phyloP scores from a whole-genome alignment of 2,329 filamentous ascomycete species.

The Trichoderma sp. region DNA sequence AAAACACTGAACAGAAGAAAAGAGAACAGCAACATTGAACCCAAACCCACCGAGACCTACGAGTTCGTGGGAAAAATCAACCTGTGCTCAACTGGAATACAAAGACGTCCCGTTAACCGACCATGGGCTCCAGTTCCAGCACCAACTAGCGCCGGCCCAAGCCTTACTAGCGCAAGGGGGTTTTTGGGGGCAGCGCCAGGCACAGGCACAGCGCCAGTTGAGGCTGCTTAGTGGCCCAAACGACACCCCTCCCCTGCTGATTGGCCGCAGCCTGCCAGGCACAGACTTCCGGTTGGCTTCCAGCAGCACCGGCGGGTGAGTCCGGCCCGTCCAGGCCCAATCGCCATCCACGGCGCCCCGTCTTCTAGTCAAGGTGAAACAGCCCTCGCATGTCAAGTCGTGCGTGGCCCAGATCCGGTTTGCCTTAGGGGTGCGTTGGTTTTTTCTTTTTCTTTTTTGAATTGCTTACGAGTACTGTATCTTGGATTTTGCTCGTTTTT shows the following conservation, averaged over 20 bases:
- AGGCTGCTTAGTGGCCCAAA: background rate
- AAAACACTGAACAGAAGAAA: background rate
- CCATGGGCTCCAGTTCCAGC: conserved; percentile 1
- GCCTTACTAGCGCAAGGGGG: conserved; percentile 12
- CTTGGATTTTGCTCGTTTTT: too few relatives aligned
- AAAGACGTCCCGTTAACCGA: conserved; percentile 4
- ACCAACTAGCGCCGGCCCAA: conserved; percentile 11
- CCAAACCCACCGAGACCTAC: background rate
- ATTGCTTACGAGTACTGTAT: background rate
- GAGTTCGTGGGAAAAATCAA: background rate
- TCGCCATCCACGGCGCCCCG: conserved; percentile 8
- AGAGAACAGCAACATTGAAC: background rate
- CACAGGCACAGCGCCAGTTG: conserved; percentile 14
- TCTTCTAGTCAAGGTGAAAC: conserved; percentile 19
- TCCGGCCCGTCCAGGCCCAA: conserved; percentile 17
- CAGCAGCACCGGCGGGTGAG: background rate
- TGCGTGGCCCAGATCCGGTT: background rate
- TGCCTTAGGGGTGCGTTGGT: background rate
- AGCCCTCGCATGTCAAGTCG: conserved; percentile 10
- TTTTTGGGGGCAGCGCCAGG: background rate
- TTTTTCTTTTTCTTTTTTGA: background rate
- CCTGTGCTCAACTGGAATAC: background rate
- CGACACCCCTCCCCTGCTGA: background rate
- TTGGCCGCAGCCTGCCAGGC: conserved; percentile 24
- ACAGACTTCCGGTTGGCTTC: conserved; percentile 25